Conservation (phyloP, 1,284 basidiomycete species). For the Malassezia yamatoensis region DNA sequence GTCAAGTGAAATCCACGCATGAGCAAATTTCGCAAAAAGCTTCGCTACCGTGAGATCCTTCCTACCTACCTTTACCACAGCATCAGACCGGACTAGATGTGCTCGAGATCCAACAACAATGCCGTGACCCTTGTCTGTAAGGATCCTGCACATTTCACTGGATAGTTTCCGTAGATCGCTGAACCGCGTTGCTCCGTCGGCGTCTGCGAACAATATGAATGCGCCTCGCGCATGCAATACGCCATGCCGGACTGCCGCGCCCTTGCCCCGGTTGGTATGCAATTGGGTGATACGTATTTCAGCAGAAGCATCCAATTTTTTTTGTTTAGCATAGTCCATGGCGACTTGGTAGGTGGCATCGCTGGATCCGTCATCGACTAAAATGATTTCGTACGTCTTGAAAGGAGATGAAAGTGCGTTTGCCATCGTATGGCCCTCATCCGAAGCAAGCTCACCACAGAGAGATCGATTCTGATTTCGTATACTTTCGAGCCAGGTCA, state of each 20-base stretch:
- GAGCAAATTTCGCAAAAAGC: conserved; percentile 71
- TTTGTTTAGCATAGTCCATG: conserved; percentile 57
- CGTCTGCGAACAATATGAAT: conserved; percentile 80
- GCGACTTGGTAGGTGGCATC: conserved; percentile 64
- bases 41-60: conserved; percentile 55
- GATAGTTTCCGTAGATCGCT: conserved; percentile 67
- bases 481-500: conserved; percentile 51
- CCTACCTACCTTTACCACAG: conserved; percentile 64
- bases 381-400: conserved; percentile 59
- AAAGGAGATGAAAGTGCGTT: conserved; percentile 18
- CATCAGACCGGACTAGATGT: conserved; percentile 78
- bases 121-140: conserved; percentile 54
- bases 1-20: conserved; percentile 75
- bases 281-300: conserved; percentile 66
- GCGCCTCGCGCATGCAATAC: conserved; percentile 62
- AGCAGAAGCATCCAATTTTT: conserved; percentile 51
- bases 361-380: conserved; percentile 78
- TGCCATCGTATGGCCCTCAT: not conserved
- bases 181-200: conserved; percentile 81
- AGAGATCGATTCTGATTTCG: conserved; percentile 11
- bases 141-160: conserved; percentile 53
- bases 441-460: not conserved
- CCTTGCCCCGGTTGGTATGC: conserved; percentile 74
- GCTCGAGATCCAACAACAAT: conserved; percentile 69
- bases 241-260: conserved; percentile 76